Evolutionary conservation across 768 basidiomycete species (phyloP).

Genomic region (Cubamyces lactineus): DNA sequence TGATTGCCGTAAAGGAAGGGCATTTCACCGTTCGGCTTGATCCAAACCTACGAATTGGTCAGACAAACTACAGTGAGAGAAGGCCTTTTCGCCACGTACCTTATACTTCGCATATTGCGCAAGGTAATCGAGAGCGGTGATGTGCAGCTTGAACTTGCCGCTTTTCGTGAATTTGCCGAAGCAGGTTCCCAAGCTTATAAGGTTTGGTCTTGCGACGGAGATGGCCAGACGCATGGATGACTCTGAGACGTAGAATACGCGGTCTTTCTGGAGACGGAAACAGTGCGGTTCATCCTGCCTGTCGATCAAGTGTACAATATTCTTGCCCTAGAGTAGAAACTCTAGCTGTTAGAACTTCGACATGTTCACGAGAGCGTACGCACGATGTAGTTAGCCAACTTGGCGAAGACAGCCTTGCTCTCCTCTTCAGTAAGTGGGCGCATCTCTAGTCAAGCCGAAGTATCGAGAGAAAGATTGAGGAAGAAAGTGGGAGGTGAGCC

Average conservation of each 20-base stretch:
- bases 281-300: constrained; percentile 93
- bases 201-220: constrained; percentile 89
- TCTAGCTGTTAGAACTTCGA: neutral
- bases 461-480: neutral
- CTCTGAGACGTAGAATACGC: constrained; percentile 97
- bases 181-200: constrained; percentile 93
- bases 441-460: constrained; percentile 49
- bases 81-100: constrained; percentile 47
- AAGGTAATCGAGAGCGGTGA: constrained; percentile 90
- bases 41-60: constrained; percentile 75
- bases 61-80: neutral
- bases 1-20: constrained; percentile 99
- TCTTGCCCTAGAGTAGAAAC: constrained; percentile 72
- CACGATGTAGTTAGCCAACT: constrained; percentile 97
- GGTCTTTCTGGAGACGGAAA: constrained; percentile 92
- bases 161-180: constrained; percentile 97
- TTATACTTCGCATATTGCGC: constrained; percentile 99
- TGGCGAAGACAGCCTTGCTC: constrained; percentile 93
- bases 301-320: constrained; percentile 94
- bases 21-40: constrained; percentile 99
- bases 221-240: constrained; percentile 91
- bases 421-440: constrained; percentile 97
- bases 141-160: constrained; percentile 96
- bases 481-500: neutral
- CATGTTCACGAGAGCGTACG: constrained; percentile 33